Evolutionary conservation across 2,329 filamentous ascomycete genomes (phyloP), one percentile per base, ranked within the genome.

Genomic region (Colletotrichum graminicola): DNA sequence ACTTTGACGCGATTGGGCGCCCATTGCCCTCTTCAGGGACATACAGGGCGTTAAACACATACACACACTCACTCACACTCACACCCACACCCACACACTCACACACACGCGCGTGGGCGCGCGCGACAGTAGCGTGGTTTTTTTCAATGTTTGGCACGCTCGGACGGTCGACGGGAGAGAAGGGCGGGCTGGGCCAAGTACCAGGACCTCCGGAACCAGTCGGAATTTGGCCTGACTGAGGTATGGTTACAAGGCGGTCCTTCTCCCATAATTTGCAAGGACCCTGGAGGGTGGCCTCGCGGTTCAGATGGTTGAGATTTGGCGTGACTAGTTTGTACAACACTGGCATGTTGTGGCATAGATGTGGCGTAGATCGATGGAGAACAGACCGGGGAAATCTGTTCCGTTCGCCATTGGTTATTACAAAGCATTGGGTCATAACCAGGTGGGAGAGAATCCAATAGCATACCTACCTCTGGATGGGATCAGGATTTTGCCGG

Each of bases 231-330:
- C 39, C 34, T 43, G 55, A 45, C 34, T 36, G 34, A 11, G 34
- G 34, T 34, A 11, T 2, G 23, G 34, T n/a, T 60, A 41, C 23
- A 16, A 51, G n/a, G 0, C 29, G n/a, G 36, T 21, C 39, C 18
- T 7, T 21, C 36, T 41, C 12, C n/a, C 43, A 39, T 34, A 16
- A 55, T 45, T 39, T 49, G 26, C 26, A 26, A 14, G 5, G 7
- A 5, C 21, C 26, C 21, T 18, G 14, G 39, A 26, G 18, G 51
- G 49, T 54, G 39, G 29, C 62, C 45, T 56, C 49, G 51, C n/a
- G 41, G 49, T 56, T 43, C 43, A 21, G 49, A 41, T 29, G 39
- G 23, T 39, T 66, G 54, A 45, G 39, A 32, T 70, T 55, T 56
- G 47, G 66, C 34, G 43, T 54, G 32, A 39, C 55, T 41, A 23